Conservation (phyloP, 441 rosid genomes). For the Bocquillonia castaneifolia region DNA sequence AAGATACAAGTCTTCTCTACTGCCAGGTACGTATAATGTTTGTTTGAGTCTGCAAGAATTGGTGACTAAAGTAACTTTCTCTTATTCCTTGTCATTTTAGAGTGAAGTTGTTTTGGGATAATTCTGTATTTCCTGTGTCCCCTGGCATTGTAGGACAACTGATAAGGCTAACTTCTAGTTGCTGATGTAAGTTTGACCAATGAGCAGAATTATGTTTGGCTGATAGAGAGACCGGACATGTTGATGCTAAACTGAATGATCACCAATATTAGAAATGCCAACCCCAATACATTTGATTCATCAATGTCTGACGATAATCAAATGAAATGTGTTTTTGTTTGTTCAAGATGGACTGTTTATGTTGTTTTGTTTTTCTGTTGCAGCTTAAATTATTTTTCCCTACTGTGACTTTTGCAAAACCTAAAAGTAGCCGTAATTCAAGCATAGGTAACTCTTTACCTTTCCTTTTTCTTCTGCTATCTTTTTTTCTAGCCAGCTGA, state of each 20-base stretch:
- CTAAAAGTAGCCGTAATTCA: conserved; percentile 98
- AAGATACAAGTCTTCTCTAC: conserved; percentile 93
- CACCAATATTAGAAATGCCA: no score
- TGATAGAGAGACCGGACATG: no score
- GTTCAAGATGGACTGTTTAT: not conserved
- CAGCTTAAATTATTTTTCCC: conserved; percentile 94
- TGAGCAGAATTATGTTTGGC: not conserved
- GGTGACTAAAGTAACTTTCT: not conserved
- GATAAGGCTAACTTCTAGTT: not conserved
- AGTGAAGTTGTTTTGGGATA: not conserved
- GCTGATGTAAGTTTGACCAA: not conserved
- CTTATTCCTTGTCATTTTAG: not conserved
- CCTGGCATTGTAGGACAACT: not conserved
- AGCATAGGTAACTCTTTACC: conserved; percentile 72
- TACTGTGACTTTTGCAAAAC: conserved; percentile 86
- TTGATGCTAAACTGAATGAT: no score
- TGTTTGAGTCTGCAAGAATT: not conserved
- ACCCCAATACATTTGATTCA: not conserved
- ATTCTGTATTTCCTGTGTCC: not conserved
- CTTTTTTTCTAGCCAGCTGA: not conserved
- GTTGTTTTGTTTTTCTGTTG: conserved; percentile 24
- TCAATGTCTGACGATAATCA: not conserved
- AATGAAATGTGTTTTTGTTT: not conserved
- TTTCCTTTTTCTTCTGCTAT: conserved; percentile 1
- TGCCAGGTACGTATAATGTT: conserved; percentile 57